A percentile compares a stretch with the other conserved stretches of the same genome.
These are phyloP conservation scores for Cinchona pubescens DNA, from an alignment of 257 asterid genomes.

Conservation along the genomic window DNA sequence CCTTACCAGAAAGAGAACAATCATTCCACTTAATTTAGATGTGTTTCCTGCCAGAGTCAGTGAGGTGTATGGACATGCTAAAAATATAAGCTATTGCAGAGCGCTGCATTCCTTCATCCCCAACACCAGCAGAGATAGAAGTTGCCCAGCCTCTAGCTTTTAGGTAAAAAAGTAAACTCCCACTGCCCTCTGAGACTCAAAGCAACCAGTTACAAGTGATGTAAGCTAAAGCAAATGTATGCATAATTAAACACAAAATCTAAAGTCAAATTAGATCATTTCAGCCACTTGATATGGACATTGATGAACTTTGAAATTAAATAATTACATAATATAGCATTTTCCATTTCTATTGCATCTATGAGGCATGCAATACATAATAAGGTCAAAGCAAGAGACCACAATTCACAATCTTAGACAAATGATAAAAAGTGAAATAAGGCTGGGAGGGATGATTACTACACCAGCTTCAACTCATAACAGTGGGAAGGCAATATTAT, in stretches of 20 bases:
- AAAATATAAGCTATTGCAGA: slow-evolving; percentile 81
- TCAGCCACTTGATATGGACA: neutral
- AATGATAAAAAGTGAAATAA: neutral
- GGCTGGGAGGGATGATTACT: neutral
- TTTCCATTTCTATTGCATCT: neutral
- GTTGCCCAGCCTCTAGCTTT: slow-evolving; percentile 86
- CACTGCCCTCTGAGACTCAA: slow-evolving; percentile 83
- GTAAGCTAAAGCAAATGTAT: neutral
- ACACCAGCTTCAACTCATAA: neutral
- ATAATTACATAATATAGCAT: neutral
- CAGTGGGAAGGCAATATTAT: neutral
- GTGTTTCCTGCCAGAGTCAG: slow-evolving; percentile 93
- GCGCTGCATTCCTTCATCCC: slow-evolving; percentile 86
- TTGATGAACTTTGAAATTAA: neutral
- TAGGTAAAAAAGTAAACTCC: slow-evolving; percentile 79
- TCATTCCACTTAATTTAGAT: no score
- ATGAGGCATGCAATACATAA: neutral
- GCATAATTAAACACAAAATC: neutral
- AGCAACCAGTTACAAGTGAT: slow-evolving; percentile 10
- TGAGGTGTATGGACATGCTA: slow-evolving; percentile 88
- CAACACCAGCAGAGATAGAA: slow-evolving; percentile 92
- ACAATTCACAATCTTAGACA: neutral
- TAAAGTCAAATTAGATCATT: neutral
- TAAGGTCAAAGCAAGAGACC: neutral
- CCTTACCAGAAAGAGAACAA: neutral